These are phyloP conservation scores for Linnemannia hyalina DNA, from an alignment of 192 early-diverging fungal genomes.

Conservation along the genomic window DNA sequence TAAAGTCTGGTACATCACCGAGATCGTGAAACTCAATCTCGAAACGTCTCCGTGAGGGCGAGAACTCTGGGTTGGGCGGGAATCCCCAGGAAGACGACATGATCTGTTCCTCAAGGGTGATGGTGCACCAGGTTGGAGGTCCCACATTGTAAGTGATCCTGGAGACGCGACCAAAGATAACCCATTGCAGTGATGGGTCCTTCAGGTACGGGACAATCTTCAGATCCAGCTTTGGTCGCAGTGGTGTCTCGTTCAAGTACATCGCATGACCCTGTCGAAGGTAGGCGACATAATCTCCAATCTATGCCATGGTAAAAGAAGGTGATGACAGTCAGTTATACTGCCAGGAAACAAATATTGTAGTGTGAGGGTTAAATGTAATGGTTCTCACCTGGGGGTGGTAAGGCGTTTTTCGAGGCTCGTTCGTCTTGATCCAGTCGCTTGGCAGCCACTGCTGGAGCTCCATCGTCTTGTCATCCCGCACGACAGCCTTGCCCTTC, in stretches of 20 bases:
- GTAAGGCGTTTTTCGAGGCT: constrained; percentile 49
- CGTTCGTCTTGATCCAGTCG: constrained; percentile 50
- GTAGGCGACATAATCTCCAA: constrained; percentile 54
- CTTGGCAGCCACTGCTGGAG: constrained; percentile 32
- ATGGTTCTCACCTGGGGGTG: constrained; percentile 45
- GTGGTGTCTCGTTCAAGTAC: constrained; percentile 51
- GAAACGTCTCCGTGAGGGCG: constrained; percentile 39
- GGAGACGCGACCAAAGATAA: constrained; percentile 70
- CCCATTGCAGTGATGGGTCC: constrained; percentile 39
- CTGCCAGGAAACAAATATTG: neutral
- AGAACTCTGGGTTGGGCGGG: constrained; percentile 41
- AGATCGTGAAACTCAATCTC: constrained; percentile 81
- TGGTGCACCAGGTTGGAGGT: constrained; percentile 75
- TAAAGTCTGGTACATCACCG: constrained; percentile 77
- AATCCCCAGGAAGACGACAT: constrained; percentile 40
- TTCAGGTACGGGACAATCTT: constrained; percentile 42
- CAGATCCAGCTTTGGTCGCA: constrained; percentile 41
- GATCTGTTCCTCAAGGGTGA: constrained; percentile 62
- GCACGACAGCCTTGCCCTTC: constrained; percentile 44
- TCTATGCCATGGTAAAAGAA: constrained; percentile 10
- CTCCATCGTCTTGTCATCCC: constrained; percentile 32
- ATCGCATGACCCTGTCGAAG: constrained; percentile 57
- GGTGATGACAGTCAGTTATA: neutral
- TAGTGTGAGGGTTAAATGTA: neutral
- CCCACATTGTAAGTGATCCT: constrained; percentile 74